Base-by-base conservation (phyloP, 257 asterid genomes). In the Paulownia fortunei region DNA sequence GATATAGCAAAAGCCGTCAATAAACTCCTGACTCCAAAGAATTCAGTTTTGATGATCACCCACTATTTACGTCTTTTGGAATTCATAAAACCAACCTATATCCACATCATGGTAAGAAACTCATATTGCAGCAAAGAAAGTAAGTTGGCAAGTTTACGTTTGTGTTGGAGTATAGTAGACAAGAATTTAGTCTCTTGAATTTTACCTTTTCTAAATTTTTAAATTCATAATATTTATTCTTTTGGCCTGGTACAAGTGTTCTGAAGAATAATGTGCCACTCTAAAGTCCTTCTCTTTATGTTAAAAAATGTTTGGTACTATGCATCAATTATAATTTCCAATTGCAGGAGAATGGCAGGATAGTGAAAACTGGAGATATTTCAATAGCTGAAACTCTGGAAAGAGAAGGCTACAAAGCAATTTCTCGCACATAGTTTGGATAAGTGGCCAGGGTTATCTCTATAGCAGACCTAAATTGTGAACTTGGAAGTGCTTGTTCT, bases 1-100 rank as follows among this genome's bases (percentile, higher is more conserved):
- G 99, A 96, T 73, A 96, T 96, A 32, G 97, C 98, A 71, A 85
- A 86, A 71, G 96, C 98, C 76, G 94, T 96, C 72, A 94, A 94
- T 62, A 81, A 85, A n/a, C 88, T 96, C 80, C 80, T 82, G 61
- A 90, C 95, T 65, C 85, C 95, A 42, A 81, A 63, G 62, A 96
- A 96, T 77, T 86, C 99, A 3, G 88, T 96, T 72, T 74, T 96
- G 91, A 88, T 96, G 97, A 96, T 96, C 87, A 96, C 99, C 44
- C 98, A 96, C 84, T 96, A 93, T 83, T 75, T 85, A 59, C 92
- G 97, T 69, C 92, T 96, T 77, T 79, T 96, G 85, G 98, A 96
- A 73, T 92, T 92, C 86, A 93, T 93, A 74, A 87, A 86, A 82
- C 99, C 99, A 26, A 84, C 83, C 46, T 93, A 84, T 69, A 86